Conservation (phyloP, 805 yeast species). For the Kodamaea fukazawae region DNA sequence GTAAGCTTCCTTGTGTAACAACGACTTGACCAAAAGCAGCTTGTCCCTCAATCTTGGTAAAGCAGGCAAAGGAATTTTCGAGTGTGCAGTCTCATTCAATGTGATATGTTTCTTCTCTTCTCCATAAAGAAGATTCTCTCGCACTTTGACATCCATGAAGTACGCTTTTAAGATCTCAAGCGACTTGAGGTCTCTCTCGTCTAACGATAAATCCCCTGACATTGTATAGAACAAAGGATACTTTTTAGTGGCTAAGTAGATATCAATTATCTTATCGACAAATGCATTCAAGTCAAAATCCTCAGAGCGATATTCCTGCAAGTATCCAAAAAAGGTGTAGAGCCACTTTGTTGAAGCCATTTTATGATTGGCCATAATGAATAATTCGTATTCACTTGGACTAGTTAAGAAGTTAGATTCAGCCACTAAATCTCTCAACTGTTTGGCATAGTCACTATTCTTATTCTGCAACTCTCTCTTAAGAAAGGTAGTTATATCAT, state of each 20-base stretch:
- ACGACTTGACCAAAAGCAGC: slow-evolving; percentile 30
- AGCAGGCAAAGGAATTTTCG: slow-evolving; percentile 29
- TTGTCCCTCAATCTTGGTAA: slow-evolving; percentile 32
- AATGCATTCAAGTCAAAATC: slow-evolving; percentile 20
- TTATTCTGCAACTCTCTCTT: slow-evolving; percentile 25
- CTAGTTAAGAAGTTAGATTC: slow-evolving; percentile 1
- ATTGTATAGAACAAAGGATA: slow-evolving; percentile 10
- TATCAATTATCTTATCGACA: slow-evolving; percentile 29
- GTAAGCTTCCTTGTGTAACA: slow-evolving; percentile 38
- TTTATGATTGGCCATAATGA: slow-evolving; percentile 2
- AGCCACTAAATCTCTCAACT: slow-evolving; percentile 22
- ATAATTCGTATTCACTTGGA: not conserved
- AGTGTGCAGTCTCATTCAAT: slow-evolving; percentile 23
- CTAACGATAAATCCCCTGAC: slow-evolving; percentile 6
- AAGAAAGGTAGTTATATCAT: slow-evolving; percentile 32
- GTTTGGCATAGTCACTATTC: slow-evolving; percentile 14
- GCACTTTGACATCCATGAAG: slow-evolving; percentile 22
- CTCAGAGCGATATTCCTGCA: slow-evolving; percentile 21
- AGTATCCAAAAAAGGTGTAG: slow-evolving; percentile 26
- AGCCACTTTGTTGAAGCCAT: slow-evolving; percentile 19
- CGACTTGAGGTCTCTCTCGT: slow-evolving; percentile 12
- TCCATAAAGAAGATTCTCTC: slow-evolving; percentile 22
- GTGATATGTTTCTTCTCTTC: slow-evolving; percentile 16
- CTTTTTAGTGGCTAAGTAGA: slow-evolving; percentile 25
- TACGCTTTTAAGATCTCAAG: slow-evolving; percentile 23